Evolutionary conservation across 2,329 filamentous ascomycete species (phyloP).

Genomic region (Cryphonectria nitschkei): DNA sequence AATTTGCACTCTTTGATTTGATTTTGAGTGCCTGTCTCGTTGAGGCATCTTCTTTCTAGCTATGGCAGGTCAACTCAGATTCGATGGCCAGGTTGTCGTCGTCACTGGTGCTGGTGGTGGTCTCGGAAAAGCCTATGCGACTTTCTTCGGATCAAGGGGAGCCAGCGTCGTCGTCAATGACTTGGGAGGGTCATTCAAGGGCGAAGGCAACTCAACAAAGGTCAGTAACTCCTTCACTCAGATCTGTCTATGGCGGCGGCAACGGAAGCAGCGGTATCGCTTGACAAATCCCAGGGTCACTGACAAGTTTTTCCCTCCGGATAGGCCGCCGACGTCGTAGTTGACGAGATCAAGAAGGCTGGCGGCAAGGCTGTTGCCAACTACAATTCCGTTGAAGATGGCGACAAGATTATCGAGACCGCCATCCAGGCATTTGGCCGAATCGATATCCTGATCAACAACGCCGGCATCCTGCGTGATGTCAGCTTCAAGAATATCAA

Average conservation of each 20-base stretch:
- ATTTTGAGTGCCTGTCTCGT: no score
- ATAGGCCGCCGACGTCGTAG: slow-evolving; percentile 80
- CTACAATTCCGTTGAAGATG: slow-evolving; percentile 93
- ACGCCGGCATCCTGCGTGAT: slow-evolving; percentile 93
- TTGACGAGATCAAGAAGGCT: slow-evolving; percentile 80
- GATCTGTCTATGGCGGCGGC: not conserved
- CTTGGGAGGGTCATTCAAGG: slow-evolving; percentile 89
- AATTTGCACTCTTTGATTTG: not conserved
- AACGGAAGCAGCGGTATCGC: not conserved
- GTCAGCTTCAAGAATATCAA: slow-evolving; percentile 99
- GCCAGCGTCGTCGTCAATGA: slow-evolving; percentile 85
- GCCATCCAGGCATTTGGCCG: slow-evolving; percentile 81
- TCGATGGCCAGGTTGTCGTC: slow-evolving; percentile 86
- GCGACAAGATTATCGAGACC: slow-evolving; percentile 91
- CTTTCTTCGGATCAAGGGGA: slow-evolving; percentile 89
- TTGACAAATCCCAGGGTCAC: not conserved
- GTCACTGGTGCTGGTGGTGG: slow-evolving; percentile 86
- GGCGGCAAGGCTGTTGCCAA: slow-evolving; percentile 97
- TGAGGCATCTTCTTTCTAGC: not conserved
- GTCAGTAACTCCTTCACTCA: slow-evolving; percentile 50
- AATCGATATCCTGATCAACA: slow-evolving; percentile 95
- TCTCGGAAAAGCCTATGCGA: slow-evolving; percentile 78
- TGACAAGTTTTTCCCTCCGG: not conserved
- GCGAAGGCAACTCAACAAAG: slow-evolving; percentile 85
- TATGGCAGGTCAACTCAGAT: slow-evolving; percentile 73